Evolutionary conservation across 2,329 filamentous ascomycete genomes (phyloP), one percentile per base, ranked within the genome.

Genomic region (Pestalotiopsis sp.): DNA sequence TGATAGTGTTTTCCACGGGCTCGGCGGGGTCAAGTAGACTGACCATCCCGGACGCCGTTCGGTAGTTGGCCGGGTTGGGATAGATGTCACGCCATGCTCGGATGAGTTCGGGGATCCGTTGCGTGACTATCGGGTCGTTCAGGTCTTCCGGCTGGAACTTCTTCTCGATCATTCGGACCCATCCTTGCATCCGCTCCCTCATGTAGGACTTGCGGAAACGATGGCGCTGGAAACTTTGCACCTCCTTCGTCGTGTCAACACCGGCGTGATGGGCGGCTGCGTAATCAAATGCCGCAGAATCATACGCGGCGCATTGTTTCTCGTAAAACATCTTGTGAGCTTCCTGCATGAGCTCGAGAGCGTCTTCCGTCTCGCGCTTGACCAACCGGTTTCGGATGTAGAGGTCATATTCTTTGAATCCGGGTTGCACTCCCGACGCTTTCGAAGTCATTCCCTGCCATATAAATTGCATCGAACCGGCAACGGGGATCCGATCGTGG

Each of bases 391-490:
- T 85, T 12, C 86, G 81, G 65, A 85, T 84, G 70, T 89, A 86
- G 45, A 87, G 77, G 70, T 80, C 78, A 69, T 86, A 81, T 0
- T 91, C 86, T 14, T 84, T 79, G 69, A 92, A 84, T 0, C 82
- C 86, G 0, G 91, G 90, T 7, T 80, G 72, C 62, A 91, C 76
- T 67, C 85, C 83, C 79, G 90, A 88, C 0, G 88, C 88, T n/a
- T 80, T 76, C 3, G 83, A 81, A 0, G 81, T 88, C 87, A 93
- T 91, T 23, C 83, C 84, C 0, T 86, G 69, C 83, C 87, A 92
- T 23, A 94, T 76, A 4, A 81, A 76, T 52, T 83, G 75, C 4
- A 92, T 78, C n/a, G 86, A 81, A 2, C 80, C 70, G 2, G 75
- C 61, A 0, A 81, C 76, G 7, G 90, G 70, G 67, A 80, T 36